Percentiles rank a stretch among this genome's conserved stretches.
phyloP scores from a whole-genome alignment of 495 filamentous ascomycete species.

The Astrothelium macrocarpum region DNA sequence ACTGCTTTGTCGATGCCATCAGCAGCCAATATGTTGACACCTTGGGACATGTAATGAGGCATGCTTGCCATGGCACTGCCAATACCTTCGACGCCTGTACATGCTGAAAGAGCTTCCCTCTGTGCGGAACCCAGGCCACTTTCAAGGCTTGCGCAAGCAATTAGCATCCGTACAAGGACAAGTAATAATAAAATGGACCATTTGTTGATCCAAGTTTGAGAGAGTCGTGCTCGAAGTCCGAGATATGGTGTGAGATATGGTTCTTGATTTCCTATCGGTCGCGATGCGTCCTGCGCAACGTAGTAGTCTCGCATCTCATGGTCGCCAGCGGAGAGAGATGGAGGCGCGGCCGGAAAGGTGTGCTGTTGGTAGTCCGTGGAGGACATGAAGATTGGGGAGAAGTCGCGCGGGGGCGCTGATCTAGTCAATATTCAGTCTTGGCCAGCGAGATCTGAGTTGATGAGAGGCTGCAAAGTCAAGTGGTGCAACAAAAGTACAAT shows the following conservation, averaged over 20 bases:
- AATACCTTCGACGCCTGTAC: constrained; percentile 83
- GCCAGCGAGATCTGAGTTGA: constrained; percentile 6
- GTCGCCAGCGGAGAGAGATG: constrained; percentile 45
- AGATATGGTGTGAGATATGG: constrained; percentile 80
- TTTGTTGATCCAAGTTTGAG: constrained; percentile 79
- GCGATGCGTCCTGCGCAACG: constrained; percentile 36
- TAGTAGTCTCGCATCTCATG: constrained; percentile 48
- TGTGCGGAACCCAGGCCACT: constrained; percentile 65
- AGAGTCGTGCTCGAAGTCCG: constrained; percentile 77
- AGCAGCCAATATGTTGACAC: constrained; percentile 79
- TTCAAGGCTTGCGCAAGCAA: constrained; percentile 62
- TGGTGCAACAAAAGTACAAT: neutral
- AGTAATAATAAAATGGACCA: constrained; percentile 89
- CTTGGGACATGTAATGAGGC: constrained; percentile 83
- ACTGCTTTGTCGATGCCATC: constrained; percentile 68
- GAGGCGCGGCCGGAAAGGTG: constrained; percentile 36
- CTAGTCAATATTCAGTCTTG: constrained; percentile 4
- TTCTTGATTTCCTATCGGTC: constrained; percentile 41
- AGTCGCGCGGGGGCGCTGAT: constrained; percentile 9
- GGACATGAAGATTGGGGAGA: constrained; percentile 27
- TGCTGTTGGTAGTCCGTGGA: constrained; percentile 39
- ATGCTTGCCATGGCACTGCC: constrained; percentile 95
- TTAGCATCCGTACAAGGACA: constrained; percentile 66
- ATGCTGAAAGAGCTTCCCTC: constrained; percentile 73
- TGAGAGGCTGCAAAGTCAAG: neutral